Evolutionary conservation across 768 basidiomycete species (phyloP).

Genomic region (Mrakia blollopis): DNA sequence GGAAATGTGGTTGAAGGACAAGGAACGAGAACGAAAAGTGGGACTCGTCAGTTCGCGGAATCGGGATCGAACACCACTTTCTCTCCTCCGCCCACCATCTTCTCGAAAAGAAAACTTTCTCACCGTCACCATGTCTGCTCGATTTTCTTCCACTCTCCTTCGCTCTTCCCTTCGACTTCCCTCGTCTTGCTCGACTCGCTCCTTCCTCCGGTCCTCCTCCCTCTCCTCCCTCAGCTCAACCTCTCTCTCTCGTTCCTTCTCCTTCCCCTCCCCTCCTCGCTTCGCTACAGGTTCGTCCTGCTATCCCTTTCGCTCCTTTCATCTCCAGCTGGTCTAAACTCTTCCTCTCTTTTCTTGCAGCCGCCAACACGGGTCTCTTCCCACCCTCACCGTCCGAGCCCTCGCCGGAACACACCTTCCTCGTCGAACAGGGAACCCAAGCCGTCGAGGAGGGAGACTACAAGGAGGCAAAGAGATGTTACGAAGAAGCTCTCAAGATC

Average conservation of each 20-base stretch:
- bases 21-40: neutral
- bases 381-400: neutral
- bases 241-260: slow-evolving; percentile 2
- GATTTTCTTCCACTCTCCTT: neutral
- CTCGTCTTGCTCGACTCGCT: neutral
- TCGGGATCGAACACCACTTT: neutral
- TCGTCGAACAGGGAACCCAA: slow-evolving; percentile 14
- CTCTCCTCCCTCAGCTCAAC: neutral
- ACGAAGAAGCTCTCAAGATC: slow-evolving; percentile 23
- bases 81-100: neutral
- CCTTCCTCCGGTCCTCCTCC: neutral
- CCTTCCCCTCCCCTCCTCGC: neutral
- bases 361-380: neutral
- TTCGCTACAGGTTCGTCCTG: neutral
- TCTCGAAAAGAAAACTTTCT: neutral
- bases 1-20: neutral
- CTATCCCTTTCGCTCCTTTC: neutral
- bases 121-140: neutral
- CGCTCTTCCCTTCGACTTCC: neutral
- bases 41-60: neutral
- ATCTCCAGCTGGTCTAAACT: neutral
- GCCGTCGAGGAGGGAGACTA: slow-evolving; percentile 25
- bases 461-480: slow-evolving; percentile 20
- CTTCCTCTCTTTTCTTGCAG: neutral
- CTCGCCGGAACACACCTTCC: neutral